Evolutionary conservation across 495 filamentous ascomycete species (phyloP), one percentile per base, ranked within the genome.

Genomic region (Penicillium subrubescens): DNA sequence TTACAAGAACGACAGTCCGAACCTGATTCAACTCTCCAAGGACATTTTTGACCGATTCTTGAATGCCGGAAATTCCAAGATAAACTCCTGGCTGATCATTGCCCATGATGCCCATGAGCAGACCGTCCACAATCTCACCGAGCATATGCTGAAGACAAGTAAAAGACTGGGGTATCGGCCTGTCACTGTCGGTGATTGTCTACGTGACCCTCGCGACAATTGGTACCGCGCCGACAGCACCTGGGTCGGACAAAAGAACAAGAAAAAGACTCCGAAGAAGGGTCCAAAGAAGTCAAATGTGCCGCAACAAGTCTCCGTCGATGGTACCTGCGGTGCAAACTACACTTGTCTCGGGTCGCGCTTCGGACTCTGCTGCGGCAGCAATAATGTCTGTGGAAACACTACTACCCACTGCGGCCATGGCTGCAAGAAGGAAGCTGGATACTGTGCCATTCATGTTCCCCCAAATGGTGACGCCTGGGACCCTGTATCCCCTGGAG

Each of bases 51-150:
- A 88, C 64, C 76, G 82, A 2, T 81, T 82, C 21, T 75, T 91
- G 23, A 63, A 61, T 34, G 31, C 62, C 0, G 67, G 59, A 1
- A 79, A 78, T 29, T 67, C 74, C 19, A 80, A 78, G 5, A 82
- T 83, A 56, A 82, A 74, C 15, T 76, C 79, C 19, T 92, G 83
- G 75, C 77, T 95, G 58, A 81, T 87, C 61, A 92, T 95, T 68
- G 86, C 86, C 41, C 92, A 96, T 71, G 92, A 96, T 69, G 91
- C 92, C 41, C 89, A 93, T 66, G 82, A 88, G 27, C 88, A 93
- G 70, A 89, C 87, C 15, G 92, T 90, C 10, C 85, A 90, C 64
- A 92, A 91, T 66, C 82, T 96, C 65, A 92, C 90, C 0, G 83
- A 88, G 56, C 89, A 92, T 71, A 89, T 93, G 79, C 76, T 96